Evolutionary conservation across 2,329 filamentous ascomycete genomes (phyloP), one percentile per base, ranked within the genome.

Genomic region (Magnaporthales sp.): DNA sequence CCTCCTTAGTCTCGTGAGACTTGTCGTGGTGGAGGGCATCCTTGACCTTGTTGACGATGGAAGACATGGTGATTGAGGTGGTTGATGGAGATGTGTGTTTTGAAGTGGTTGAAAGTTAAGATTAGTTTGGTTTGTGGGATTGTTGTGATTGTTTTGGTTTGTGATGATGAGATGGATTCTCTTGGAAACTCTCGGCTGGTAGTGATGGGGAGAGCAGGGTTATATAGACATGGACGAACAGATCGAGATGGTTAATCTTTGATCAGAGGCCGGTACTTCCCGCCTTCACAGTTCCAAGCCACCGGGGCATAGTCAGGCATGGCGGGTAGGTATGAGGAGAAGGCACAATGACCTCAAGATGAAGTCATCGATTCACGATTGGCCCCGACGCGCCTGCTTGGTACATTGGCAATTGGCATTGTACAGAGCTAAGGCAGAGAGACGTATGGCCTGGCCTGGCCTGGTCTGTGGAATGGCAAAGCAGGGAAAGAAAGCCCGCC

Each of bases 11-110:
- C 26, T 69, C 70, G n/a, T 31, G 32, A 68, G 51, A 67, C 72
- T 81, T 78, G 75, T 82, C 79, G 68, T 78, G 76, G 72, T 78
- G 73, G 67, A 86, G 74, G 69, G 79, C 82, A 4, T 86, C 83
- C 81, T 86, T 86, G 75, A 86, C 80, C 77, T 86, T 86, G 80
- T 86, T 82, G 73, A 86, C 75, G 72, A 87, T 77, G 71, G 77
- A 76, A 76, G 84, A 85, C 84, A 86, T 87, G 73, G 69, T 85
- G 78, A 63, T 73, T 67, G 66, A 69, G 71, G 68, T 65, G 32
- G 32, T 38, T 15, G 32, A 15, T 64, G 64, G 61, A 63, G 62
- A 9, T 27, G 62, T 15, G 68, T 58, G 61, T n/a, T n/a, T n/a
- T n/a, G n/a, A n/a, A n/a, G n/a, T n/a, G n/a, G n/a, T n/a, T n/a